Evolutionary conservation across 2,329 filamentous ascomycete genomes (phyloP).

Genomic region (Fusarium temperatum): DNA sequence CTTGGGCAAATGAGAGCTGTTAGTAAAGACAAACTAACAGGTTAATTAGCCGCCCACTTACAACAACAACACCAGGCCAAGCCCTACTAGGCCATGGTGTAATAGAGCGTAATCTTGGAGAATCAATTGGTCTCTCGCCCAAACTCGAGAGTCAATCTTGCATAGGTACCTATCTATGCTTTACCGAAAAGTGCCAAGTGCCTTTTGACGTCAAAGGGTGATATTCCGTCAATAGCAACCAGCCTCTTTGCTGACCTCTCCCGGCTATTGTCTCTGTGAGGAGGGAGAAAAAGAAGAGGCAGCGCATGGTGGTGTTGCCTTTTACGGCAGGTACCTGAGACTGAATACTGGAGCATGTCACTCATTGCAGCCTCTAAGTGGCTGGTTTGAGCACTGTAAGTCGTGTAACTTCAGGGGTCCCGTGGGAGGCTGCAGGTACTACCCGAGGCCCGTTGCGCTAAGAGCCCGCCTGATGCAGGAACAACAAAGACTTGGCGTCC

Average conservation of each 20-base stretch:
- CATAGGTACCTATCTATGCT: not conserved
- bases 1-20: slow-evolving; percentile 22
- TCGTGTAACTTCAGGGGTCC: slow-evolving; percentile 14
- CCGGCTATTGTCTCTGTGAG: not conserved
- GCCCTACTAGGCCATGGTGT: slow-evolving; percentile 7
- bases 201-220: slow-evolving; percentile 13
- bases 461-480: slow-evolving; percentile 37
- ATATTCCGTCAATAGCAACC: not conserved
- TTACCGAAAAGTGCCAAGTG: not conserved
- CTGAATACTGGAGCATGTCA: slow-evolving; percentile 12
- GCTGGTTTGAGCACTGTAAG: not conserved
- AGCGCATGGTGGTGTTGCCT: slow-evolving; percentile 3
- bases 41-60: slow-evolving; percentile 24
- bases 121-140: not conserved
- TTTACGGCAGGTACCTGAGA: slow-evolving; percentile 25
- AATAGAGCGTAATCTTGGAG: slow-evolving; percentile 22
- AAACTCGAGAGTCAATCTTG: not conserved
- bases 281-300: not conserved
- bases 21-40: slow-evolving; percentile 2
- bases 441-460: slow-evolving; percentile 35
- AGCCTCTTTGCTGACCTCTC: not conserved
- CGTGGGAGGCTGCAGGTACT: slow-evolving; percentile 20
- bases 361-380: slow-evolving; percentile 10
- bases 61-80: not conserved
- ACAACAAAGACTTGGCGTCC: slow-evolving; percentile 27